These are phyloP conservation scores for Sporothrix sp. DNA, from an alignment of 2,329 filamentous ascomycete genomes.

Conservation along the genomic window DNA sequence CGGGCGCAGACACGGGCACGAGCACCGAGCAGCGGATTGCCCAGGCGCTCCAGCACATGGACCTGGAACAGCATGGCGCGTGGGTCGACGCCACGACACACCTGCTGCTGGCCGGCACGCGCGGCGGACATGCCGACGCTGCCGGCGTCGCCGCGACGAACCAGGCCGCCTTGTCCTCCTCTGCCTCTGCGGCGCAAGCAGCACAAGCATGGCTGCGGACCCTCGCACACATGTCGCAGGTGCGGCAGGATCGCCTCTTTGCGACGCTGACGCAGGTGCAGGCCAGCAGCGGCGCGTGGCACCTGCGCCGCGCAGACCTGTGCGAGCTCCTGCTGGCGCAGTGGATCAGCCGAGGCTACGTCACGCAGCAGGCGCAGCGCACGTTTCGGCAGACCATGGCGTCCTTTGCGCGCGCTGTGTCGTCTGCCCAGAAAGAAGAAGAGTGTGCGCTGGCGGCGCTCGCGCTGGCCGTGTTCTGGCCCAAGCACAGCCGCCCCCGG, in stretches of 20 bases:
- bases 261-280: too few relatives aligned
- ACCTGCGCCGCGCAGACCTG: conserved; percentile 18
- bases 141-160: conserved; percentile 1
- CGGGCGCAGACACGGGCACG: neutral
- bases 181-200: neutral
- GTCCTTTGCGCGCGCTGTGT: neutral
- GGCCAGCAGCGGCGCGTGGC: neutral
- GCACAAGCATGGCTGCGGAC: conserved; percentile 13
- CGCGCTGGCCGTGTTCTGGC: conserved; percentile 18
- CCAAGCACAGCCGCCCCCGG: conserved; percentile 2
- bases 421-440: neutral
- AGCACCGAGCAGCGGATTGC: neutral
- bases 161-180: too few relatives aligned
- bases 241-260: neutral
- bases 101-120: neutral
- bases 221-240: conserved; percentile 16
- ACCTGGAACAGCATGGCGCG: neutral
- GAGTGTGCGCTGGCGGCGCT: conserved; percentile 20
- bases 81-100: conserved; percentile 2
- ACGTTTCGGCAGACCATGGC: conserved; percentile 3
- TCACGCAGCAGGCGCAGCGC: conserved; percentile 8
- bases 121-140: neutral
- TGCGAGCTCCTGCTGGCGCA: conserved; percentile 23
- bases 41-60: conserved; percentile 7
- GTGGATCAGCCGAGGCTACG: conserved; percentile 24